Conservation (phyloP, 1,139 yeast genomes). For the Sugiyamaella xylanicola region DNA sequence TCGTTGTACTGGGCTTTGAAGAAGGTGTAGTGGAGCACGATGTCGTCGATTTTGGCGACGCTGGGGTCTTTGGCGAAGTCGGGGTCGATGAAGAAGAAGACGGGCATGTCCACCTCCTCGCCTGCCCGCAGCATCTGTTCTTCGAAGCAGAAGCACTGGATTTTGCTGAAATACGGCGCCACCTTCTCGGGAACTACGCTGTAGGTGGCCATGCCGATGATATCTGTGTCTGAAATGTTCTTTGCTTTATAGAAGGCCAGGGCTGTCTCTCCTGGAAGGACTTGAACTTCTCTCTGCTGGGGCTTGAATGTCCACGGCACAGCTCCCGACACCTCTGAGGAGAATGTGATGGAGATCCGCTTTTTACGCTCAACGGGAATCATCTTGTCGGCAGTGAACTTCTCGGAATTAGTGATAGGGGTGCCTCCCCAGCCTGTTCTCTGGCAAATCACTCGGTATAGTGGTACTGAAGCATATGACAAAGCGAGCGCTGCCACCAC, state of each 20-base stretch:
- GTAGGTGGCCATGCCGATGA: constrained; percentile 97
- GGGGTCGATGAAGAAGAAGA: constrained; percentile 96
- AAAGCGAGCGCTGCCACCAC: constrained; percentile 75
- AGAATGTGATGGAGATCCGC: constrained; percentile 78
- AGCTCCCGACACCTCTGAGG: constrained; percentile 88
- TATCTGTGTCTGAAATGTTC: constrained; percentile 81
- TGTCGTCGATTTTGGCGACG: constrained; percentile 87
- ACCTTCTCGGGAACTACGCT: constrained; percentile 96
- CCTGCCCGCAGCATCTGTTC: constrained; percentile 93
- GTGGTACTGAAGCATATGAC: constrained; percentile 89
- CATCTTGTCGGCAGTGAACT: constrained; percentile 83
- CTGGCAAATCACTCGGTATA: constrained; percentile 89
- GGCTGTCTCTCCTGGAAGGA: constrained; percentile 98
- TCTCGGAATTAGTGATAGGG: constrained; percentile 81
- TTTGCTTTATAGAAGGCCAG: constrained; percentile 93
- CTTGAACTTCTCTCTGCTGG: constrained; percentile 88
- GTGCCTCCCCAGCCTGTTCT: constrained; percentile 96
- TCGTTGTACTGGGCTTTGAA: constrained; percentile 54
- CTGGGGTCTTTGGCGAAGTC: constrained; percentile 94
- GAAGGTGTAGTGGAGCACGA: constrained; percentile 89
- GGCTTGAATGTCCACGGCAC: constrained; percentile 97
- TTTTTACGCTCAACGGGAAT: constrained; percentile 86
- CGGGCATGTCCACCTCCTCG: constrained; percentile 99
- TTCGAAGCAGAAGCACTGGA: constrained; percentile 97
- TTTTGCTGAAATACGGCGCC: constrained; percentile 93